Base-by-base conservation (phyloP, 148 eudicot genomes). In the Heliosperma pusillum region DNA sequence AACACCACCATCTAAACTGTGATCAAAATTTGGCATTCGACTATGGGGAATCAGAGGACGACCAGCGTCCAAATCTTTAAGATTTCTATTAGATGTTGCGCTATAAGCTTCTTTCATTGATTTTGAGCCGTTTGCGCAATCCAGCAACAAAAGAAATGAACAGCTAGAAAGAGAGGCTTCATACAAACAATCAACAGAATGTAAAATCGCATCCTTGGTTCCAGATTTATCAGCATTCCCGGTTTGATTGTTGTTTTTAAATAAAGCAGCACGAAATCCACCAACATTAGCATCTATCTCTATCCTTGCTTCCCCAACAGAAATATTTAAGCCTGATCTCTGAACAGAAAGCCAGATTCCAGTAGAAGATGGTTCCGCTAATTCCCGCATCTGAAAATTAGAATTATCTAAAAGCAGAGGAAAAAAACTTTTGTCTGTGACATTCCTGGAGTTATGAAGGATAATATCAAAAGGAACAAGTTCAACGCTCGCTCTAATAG, bases 91-190 rank as follows among this genome's bases (percentile, higher is more conserved):
- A 77, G 82, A 79, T 83, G 78, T 76, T 80, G 78, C 82, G 71
- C 65, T 80, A 71, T 70, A 81, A 72, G 77, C 73, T 80, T 50
- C 69, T 74, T 45, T 56, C n/a, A 25, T 26, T 66, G 17, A 68
- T 74, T 71, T 83, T 63, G 76, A 81, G 69, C 76, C 80, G 70
- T 70, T 69, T 68, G 73, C 36, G 78, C 20, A 80, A 77, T 78
- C 82, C 81, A 95, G 57, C 76, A 72, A 60, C 70, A 90, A 69
- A 79, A 78, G 27, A 74, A 83, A 84, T 67, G 82, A 79, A 80
- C 80, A 81, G 77, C 76, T 80, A 78, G 89, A 87, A 62, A 89
- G 65, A 57, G 89, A 89, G 71, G 86, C 72, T 89, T 95, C 96
- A 82, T 75, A 74, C 81, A 89, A 60, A 80, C 84, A 85, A 83